Evolutionary conservation across 179 eudicot species (phyloP), one percentile per base, ranked within the genome.

Genomic region (Nepenthes alata): DNA sequence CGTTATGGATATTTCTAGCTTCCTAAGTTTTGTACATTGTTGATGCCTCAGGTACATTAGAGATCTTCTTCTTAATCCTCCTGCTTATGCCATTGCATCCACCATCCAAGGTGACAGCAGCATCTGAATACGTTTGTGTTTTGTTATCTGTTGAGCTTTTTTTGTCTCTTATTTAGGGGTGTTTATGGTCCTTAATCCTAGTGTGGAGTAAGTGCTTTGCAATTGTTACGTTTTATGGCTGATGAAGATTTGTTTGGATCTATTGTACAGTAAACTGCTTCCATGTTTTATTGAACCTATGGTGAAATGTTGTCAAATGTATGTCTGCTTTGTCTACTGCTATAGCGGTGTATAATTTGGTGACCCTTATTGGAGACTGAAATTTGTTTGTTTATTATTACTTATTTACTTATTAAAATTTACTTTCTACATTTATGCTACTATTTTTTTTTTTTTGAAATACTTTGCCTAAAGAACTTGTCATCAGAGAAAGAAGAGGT

Each of bases 31-130:
- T 69, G 51, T 57, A 48, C 48, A 53, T 11, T 45, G 61, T 2
- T 74, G 39, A 37, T 74, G 37, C 39, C 48, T 64, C 80, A 94
- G 99, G 82, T 94, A 94, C 76, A 58, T 94, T 35, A 78, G 91
- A 68, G 99, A 90, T 77, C 91, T 94, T 74, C 96, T 94, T 80
- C 77, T 94, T 66, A 94, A 94, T 76, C 99, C 99, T 71, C 99
- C 99, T 65, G 79, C 96, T 61, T 87, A 90, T 77, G 81, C 65
- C 48, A 81, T 79, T 61, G 95, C 99, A 53, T 75, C 83, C 51
- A 84, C 76, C 55, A 85, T 94, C 59, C 99, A 94, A 75, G 89
- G 99, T 90, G 59, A 76, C 47, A 14, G 12, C 37, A 53, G 47
- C 47, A 36, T 25, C 45, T 41, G 2, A 35, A 5, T 38, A n/a